These are phyloP conservation scores for Mitragyna speciosa DNA, from an alignment of 257 asterid genomes.

Conservation along the genomic window DNA sequence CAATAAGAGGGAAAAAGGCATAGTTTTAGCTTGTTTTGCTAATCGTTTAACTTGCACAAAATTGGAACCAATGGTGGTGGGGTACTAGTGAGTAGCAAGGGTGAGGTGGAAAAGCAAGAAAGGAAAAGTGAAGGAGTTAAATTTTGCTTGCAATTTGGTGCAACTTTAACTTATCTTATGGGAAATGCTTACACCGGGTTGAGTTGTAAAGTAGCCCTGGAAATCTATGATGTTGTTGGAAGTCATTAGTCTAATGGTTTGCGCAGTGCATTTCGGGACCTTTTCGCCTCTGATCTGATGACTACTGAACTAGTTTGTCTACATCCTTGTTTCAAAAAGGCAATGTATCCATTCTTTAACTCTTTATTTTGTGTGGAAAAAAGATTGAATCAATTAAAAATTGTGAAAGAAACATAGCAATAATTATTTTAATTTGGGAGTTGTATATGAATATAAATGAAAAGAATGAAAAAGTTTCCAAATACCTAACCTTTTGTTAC, in stretches of 20 bases:
- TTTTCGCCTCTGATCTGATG: not conserved
- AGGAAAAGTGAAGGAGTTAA: not conserved
- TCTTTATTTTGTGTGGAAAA: too few relatives aligned
- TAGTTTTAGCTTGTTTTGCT: not conserved
- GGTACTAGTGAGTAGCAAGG: too few relatives aligned
- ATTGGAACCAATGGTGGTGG: not conserved
- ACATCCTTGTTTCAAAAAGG: too few relatives aligned
- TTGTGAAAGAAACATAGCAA: too few relatives aligned
- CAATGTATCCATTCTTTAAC: too few relatives aligned
- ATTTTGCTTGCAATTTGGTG: not conserved
- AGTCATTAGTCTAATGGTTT: not conserved
- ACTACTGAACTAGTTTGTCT: too few relatives aligned
- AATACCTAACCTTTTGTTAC: too few relatives aligned
- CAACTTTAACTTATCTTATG: conserved; percentile 1
- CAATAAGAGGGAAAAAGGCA: not conserved
- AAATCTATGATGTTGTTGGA: not conserved
- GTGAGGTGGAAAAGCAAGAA: not conserved
- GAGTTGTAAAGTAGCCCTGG: not conserved
- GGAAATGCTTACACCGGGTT: not conserved
- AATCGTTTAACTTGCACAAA: not conserved
- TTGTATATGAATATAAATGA: too few relatives aligned
- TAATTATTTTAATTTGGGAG: too few relatives aligned
- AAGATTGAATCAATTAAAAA: too few relatives aligned
- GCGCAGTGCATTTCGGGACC: too few relatives aligned
- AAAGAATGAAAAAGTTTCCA: too few relatives aligned